Base-by-base conservation (phyloP, 495 filamentous ascomycete species). In the Terfezia claveryi region DNA sequence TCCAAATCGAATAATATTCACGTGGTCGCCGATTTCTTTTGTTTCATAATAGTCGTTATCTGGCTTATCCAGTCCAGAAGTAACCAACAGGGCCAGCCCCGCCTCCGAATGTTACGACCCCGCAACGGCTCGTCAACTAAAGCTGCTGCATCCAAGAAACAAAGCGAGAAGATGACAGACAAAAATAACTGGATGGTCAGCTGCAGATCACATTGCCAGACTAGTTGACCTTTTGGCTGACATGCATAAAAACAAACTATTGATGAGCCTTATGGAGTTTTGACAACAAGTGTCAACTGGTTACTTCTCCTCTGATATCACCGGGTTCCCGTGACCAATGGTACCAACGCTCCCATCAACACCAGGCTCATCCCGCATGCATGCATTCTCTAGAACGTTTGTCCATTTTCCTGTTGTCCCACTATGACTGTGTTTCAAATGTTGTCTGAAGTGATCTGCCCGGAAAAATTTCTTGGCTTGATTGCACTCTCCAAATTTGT, bases 401-500 rank as follows among this genome's bases (percentile, higher is more conserved):
- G 91, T 98, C 91, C 92, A 96, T 66, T 96, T 96, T 23, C 91
- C 91, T 68, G 87, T 94, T 2, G 87, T 89, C 11, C 91, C 92
- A 8, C 83, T 86, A 69, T 98, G 91, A 65, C 89, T 95, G 62
- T 98, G 91, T 72, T 98, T 98, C 54, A 98, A 72, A 70, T 98
- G 91, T 68, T 98, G 91, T 38, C 91, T 80, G 74, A 98, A 98
- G 65, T 98, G 91, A 66, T 98, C 91, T 16, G 91, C 91, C 5
- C 91, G 80, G 70, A 83, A 98, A 68, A 98, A 98, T 67, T 96
- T 96, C 74, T 98, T 98, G 58, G 82, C 82, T 59, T 92, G 85
- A 66, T 98, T 98, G 75, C 91, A 98, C 69, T 96, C 92, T 57
- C 88, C 83, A 63, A 91, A 98, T 64, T 98, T 98, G 69, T 98